Evolutionary conservation across 306 rosid genomes (phyloP), one percentile per base, ranked within the genome.

Genomic region (Prunus kanzakura): DNA sequence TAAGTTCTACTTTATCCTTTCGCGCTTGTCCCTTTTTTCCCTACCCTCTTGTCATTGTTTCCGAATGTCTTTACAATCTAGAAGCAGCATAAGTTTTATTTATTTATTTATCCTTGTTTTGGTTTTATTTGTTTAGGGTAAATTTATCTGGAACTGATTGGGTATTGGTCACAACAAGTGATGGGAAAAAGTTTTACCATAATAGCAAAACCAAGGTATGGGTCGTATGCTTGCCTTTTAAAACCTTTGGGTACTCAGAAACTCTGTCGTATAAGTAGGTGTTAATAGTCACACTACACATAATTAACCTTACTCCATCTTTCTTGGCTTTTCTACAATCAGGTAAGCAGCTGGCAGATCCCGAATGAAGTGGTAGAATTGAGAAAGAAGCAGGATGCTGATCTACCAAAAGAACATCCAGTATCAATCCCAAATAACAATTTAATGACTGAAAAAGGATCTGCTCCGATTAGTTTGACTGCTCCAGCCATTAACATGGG

Each of bases 341-440:
- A 95, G 99, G 85, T 90, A 38, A 95, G 99, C 86, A 88, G 97
- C 89, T 95, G 99, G 99, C 96, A 95, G 87, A 91, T 95, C 81
- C 99, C 99, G 72, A 86, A 78, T 78, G 99, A 95, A 85, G 97
- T 95, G 85, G 76, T 94, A 61, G 99, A 90, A 81, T 83, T 88
- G 82, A 90, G 88, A 77, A 88, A 90, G 86, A 91, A 86, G 84
- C 97, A 89, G 81, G 93, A 92, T 70, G 82, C 66, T 77, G 97
- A 88, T 68, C 78, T 80, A 68, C 55, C 86, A 45, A 88, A 88
- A 84, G 97, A 90, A 80, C 79, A 76, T 79, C 70, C 85, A 75
- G 56, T 57, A 78, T 77, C 89, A 52, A 83, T 85, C 81, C 84
- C 89, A 82, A 91, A 80, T 79, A 72, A 84, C 81, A 87, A 82